phyloP scores from a whole-genome alignment of 2,329 filamentous ascomycete genomes.

The Fusarium mexicanum region DNA sequence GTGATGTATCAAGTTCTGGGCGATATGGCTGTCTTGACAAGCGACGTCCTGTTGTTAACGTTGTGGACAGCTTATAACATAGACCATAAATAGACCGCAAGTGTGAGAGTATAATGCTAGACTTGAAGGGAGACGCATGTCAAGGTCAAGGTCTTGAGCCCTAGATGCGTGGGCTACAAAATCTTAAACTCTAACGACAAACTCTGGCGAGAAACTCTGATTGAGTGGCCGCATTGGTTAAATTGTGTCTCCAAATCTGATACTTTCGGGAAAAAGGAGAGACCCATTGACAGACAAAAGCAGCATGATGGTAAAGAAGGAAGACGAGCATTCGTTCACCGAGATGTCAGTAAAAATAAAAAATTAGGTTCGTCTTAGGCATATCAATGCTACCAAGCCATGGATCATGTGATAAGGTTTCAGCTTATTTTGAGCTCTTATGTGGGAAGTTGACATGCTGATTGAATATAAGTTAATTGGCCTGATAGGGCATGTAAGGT shows the following conservation, averaged over 20 bases:
- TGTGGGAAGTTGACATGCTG: neutral
- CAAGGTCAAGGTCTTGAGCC: neutral
- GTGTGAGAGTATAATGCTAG: neutral
- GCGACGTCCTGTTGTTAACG: neutral
- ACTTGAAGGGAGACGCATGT: neutral
- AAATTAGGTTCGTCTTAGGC: neutral
- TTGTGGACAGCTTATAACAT: too few species aligned
- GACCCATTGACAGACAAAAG: neutral
- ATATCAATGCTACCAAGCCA: fast-evolving
- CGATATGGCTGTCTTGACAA: neutral
- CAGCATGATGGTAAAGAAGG: neutral
- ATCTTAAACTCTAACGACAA: neutral
- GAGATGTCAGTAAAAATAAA: too few species aligned
- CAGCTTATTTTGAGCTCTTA: neutral
- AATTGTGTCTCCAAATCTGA: too few species aligned
- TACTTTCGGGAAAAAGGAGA: neutral
- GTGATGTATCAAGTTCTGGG: too few species aligned
- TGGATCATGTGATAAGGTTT: neutral
- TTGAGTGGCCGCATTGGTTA: neutral
- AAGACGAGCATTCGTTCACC: fast-evolving
- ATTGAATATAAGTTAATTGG: too few species aligned
- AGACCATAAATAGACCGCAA: neutral
- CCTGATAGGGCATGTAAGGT: too few species aligned
- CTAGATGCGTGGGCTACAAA: neutral
- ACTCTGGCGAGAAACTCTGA: neutral